These are phyloP conservation scores for Crithidia expoeki DNA, from an alignment of 208 protist species.

Conservation along the genomic window DNA sequence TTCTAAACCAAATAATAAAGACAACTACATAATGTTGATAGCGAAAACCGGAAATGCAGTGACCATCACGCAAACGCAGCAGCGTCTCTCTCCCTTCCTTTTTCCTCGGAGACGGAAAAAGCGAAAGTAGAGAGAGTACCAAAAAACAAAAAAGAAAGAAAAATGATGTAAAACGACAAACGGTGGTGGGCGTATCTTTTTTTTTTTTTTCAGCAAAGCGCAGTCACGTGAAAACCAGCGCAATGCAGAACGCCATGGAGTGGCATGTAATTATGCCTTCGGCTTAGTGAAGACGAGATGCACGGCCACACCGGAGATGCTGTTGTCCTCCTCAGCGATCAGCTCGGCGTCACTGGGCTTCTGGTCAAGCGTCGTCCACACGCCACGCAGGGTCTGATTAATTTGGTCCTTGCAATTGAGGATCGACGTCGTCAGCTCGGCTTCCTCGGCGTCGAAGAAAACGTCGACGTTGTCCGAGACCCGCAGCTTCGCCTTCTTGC, in stretches of 20 bases:
- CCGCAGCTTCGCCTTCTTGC: conserved; percentile 94
- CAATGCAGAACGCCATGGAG: too few species aligned
- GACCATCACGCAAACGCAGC: background rate
- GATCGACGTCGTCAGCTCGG: conserved; percentile 78
- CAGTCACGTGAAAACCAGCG: background rate
- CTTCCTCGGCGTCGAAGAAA: conserved; percentile 80
- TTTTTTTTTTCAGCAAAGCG: background rate
- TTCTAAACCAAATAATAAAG: background rate
- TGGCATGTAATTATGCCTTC: conserved; percentile 9
- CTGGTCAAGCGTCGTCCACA: conserved; percentile 75
- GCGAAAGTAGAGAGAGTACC: background rate
- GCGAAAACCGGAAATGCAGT: background rate
- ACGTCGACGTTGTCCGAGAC: conserved; percentile 75
- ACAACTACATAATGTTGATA: too few species aligned
- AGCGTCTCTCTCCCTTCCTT: background rate
- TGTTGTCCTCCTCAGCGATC: conserved; percentile 87
- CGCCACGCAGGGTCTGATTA: conserved; percentile 68
- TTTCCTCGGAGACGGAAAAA: conserved; percentile 8
- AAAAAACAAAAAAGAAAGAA: background rate
- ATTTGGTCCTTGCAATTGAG: conserved; percentile 68
- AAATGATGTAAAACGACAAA: background rate
- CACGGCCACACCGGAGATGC: conserved; percentile 77
- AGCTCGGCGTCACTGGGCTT: conserved; percentile 57
- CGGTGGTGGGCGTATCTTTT: too few species aligned
- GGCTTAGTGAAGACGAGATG: conserved; percentile 59